Percentiles rank a stretch among this genome's conserved stretches.
Evolutionary conservation across 805 yeast species (phyloP).

Genomic region (Teunomyces cretensis): DNA sequence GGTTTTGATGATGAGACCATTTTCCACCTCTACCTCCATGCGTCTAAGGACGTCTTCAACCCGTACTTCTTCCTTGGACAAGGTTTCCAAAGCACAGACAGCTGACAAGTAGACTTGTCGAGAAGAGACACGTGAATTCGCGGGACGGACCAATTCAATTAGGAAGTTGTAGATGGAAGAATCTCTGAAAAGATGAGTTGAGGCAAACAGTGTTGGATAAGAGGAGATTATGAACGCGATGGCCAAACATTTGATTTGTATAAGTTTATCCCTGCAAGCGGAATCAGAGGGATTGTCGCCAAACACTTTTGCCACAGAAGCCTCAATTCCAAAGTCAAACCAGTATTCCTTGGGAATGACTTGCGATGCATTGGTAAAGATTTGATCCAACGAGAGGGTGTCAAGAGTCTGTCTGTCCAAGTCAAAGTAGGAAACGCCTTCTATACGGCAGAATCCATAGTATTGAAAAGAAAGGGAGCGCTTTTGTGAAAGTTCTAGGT

Average conservation of each 20-base stretch:
- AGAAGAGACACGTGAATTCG: constrained; percentile 45
- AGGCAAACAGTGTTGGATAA: constrained; percentile 55
- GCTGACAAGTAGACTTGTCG: constrained; percentile 57
- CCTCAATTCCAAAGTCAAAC: constrained; percentile 60
- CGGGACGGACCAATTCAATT: constrained; percentile 72
- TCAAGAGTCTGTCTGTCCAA: constrained; percentile 58
- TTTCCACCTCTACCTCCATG: constrained; percentile 81
- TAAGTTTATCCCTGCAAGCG: constrained; percentile 40
- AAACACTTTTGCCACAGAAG: constrained; percentile 62
- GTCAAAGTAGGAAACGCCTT: constrained; percentile 51
- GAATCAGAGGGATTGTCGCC: constrained; percentile 41
- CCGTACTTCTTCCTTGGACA: constrained; percentile 65
- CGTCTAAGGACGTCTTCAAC: constrained; percentile 75
- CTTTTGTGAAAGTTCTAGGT: constrained; percentile 41
- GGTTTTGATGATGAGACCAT: constrained; percentile 75
- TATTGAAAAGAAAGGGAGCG: not conserved
- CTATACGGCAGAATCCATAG: constrained; percentile 15
- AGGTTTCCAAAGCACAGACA: constrained; percentile 63
- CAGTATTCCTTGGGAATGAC: constrained; percentile 60
- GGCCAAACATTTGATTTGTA: constrained; percentile 64
- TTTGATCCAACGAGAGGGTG: constrained; percentile 55
- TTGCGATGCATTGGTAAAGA: constrained; percentile 59
- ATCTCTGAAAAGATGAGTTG: constrained; percentile 69
- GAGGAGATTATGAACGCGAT: constrained; percentile 62
- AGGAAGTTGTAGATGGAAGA: constrained; percentile 67